Evolutionary conservation across 2,329 filamentous ascomycete species (phyloP), one percentile per base, ranked within the genome.

Genomic region (Magnaporthiopsis rhizophila): DNA sequence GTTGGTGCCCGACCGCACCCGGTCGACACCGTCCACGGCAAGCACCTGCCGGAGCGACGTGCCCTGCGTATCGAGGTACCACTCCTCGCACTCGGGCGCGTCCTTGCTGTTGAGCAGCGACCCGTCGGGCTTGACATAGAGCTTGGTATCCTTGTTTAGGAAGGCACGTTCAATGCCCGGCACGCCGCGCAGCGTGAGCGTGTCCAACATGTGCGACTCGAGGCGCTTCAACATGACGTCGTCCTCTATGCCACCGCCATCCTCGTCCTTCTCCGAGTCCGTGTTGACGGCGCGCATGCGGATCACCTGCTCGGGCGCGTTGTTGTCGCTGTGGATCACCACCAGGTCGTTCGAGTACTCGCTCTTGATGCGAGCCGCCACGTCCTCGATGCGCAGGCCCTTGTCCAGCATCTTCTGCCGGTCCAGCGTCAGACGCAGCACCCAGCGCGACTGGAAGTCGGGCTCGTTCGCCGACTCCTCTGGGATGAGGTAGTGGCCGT

Each of bases 281-380:
- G 86, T 81, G 38, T 82, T 80, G 67, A 96, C 86, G 71, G 93
- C 89, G 68, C 95, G 90, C 68, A 97, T 89, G 74, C 95, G 95
- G 70, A 99, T 92, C 59, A 98, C 89, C 75, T 96, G 92, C 74
- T 96, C 88, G 68, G 97, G 93, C 12, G 94, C 93, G 75, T 99
- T 99, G 81, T 97, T 95, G 76, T 99, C 95, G 77, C 92, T 97
- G 82, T 96, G 97, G 66, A 99, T 93, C 69, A 99, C 88, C 18
- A 92, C 92, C 70, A 98, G 80, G 75, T 97, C 92, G 67, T 84
- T 87, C 26, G 87, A 84, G 73, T 96, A 99, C 63, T 92, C 89
- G 68, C 93, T 87, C 80, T 96, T 97, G 78, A 99, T 95, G 72
- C 88, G 90, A 66, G 84, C 81, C 38, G 94, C 94, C 66, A 99